Conservation (phyloP, 371 early-diverging fungal genomes). For the Mucor sp. region DNA sequence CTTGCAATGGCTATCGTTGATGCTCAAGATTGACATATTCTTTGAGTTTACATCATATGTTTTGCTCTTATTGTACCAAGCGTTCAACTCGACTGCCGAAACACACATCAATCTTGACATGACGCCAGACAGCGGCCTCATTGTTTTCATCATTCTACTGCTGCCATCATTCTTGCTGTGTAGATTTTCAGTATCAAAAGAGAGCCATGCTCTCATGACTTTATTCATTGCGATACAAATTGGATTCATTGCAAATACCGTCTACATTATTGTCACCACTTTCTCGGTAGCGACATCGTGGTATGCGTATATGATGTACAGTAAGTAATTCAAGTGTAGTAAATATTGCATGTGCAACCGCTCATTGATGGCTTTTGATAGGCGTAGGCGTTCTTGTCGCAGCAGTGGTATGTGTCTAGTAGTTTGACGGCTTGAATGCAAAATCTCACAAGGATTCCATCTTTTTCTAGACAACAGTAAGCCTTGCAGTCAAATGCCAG, state of each 20-base stretch:
- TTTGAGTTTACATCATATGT: slow-evolving; percentile 5
- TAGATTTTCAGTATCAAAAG: background rate
- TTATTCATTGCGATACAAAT: background rate
- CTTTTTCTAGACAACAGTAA: background rate
- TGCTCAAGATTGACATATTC: slow-evolving; percentile 15
- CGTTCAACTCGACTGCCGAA: background rate
- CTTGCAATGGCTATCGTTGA: slow-evolving; percentile 8
- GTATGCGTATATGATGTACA: slow-evolving; percentile 9
- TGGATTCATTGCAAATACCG: background rate
- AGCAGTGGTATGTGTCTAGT: background rate
- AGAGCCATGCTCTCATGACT: slow-evolving; percentile 1
- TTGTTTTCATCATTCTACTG: background rate
- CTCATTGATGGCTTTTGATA: background rate
- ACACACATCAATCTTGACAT: background rate
- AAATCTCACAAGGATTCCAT: too few relatives aligned
- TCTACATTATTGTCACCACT: background rate
- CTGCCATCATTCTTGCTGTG: background rate
- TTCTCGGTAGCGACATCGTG: background rate
- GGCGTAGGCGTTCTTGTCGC: background rate
- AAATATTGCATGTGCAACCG: background rate
- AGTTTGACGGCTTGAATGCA: background rate
- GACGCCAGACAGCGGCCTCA: background rate
- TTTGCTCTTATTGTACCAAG: background rate
- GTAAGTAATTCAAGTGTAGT: slow-evolving; percentile 7
- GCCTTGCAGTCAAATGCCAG: background rate